Percentiles rank a stretch among this genome's conserved stretches.
Conservation (phyloP, 129 eudicot species). For the Smallanthus sonchifolius region DNA sequence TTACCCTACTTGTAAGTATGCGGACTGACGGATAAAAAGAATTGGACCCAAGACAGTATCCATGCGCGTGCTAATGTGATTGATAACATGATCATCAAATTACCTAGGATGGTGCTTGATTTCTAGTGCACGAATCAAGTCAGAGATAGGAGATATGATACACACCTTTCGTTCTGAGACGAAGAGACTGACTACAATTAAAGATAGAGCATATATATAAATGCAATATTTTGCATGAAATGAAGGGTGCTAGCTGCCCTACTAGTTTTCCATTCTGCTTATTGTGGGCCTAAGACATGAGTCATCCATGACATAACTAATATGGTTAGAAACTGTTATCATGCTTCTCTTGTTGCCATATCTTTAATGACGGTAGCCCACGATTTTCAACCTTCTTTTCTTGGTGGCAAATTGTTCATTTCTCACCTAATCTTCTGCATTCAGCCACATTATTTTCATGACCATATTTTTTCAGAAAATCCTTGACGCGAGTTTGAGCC, state of each 20-base stretch:
- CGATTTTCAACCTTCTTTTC: too few species aligned
- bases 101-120: too few species aligned
- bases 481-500: background rate
- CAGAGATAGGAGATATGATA: background rate
- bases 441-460: background rate
- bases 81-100: too few species aligned
- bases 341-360: background rate
- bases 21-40: background rate
- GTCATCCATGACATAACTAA: conserved; percentile 5
- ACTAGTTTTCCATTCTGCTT: background rate
- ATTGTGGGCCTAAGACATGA: background rate
- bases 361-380: too few species aligned
- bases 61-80: too few species aligned
- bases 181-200: background rate
- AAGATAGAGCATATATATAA: background rate
- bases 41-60: background rate
- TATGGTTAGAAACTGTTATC: background rate
- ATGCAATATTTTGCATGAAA: background rate
- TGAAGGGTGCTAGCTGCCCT: background rate
- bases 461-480: background rate
- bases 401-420: too few species aligned
- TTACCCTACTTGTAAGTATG: conserved; percentile 48
- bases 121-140: too few species aligned
- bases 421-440: too few species aligned
- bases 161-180: background rate